Percentiles rank a stretch among this genome's conserved stretches.
Conservation (phyloP, 345 rosid species). For the Rubroshorea leprosula region DNA sequence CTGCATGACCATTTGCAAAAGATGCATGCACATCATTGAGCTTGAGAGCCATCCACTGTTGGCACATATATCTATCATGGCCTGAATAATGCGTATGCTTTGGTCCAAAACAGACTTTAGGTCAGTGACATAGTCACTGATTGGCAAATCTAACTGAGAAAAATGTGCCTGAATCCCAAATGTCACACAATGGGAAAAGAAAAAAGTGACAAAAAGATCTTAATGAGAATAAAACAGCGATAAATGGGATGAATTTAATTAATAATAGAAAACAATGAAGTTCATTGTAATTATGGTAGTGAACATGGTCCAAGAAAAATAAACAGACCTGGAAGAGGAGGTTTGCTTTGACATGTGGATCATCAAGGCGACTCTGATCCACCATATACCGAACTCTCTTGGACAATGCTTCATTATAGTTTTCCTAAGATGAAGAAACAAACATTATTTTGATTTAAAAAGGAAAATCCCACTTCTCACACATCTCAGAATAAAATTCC, state of each 20-base stretch:
- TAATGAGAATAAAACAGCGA: not conserved
- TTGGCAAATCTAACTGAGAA: slow-evolving; percentile 76
- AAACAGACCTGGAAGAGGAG: slow-evolving; percentile 69
- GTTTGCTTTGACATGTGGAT: slow-evolving; percentile 92
- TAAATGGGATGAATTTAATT: not conserved
- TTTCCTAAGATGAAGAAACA: slow-evolving; percentile 49
- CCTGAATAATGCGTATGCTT: slow-evolving; percentile 95
- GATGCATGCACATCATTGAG: slow-evolving; percentile 90
- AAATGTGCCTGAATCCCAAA: slow-evolving; percentile 72
- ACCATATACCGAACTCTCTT: slow-evolving; percentile 63
- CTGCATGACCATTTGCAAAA: slow-evolving; percentile 99
- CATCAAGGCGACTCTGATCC: slow-evolving; percentile 77
- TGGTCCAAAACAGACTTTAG: slow-evolving; percentile 95
- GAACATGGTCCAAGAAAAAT: not conserved
- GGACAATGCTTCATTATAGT: slow-evolving; percentile 66
- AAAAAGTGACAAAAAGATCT: not conserved
- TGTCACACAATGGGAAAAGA: slow-evolving; percentile 8
- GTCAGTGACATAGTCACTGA: slow-evolving; percentile 91
- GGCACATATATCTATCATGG: slow-evolving; percentile 96
- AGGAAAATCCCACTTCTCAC: not conserved
- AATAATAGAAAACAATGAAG: not conserved
- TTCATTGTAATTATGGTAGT: not conserved
- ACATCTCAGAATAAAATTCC: not conserved
- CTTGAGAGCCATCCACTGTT: slow-evolving; percentile 98
- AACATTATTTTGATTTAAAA: not conserved